Conservation (phyloP, 2,329 filamentous ascomycete species). For the Raffaelea ambrosiae region DNA sequence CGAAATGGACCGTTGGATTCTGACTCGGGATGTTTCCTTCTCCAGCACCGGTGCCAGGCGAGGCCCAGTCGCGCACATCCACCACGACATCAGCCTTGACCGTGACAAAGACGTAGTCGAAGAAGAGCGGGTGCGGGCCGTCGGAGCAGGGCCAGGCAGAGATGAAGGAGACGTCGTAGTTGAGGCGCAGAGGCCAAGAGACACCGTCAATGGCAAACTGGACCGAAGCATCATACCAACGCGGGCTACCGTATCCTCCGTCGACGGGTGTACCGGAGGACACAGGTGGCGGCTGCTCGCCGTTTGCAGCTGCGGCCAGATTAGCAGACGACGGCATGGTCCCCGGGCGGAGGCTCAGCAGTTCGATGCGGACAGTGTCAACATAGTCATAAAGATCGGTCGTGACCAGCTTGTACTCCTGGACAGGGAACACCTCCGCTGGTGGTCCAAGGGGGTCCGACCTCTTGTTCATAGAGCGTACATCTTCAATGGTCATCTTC, state of each 20-base stretch:
- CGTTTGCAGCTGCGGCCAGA: not conserved
- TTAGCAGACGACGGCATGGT: constrained; percentile 1
- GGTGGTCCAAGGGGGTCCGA: constrained; percentile 61
- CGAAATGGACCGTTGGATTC: constrained; percentile 11
- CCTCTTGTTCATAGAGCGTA: constrained; percentile 56
- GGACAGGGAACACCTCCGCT: constrained; percentile 53
- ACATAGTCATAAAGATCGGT: constrained; percentile 49
- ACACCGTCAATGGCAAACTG: constrained; percentile 55
- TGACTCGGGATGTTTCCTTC: constrained; percentile 11
- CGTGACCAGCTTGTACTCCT: constrained; percentile 56
- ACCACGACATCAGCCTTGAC: constrained; percentile 58
- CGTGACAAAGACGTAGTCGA: constrained; percentile 55
- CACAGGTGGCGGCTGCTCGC: not conserved
- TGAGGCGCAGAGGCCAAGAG: constrained; percentile 55
- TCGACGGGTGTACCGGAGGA: constrained; percentile 1
- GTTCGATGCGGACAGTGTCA: constrained; percentile 62
- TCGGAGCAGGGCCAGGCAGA: constrained; percentile 55
- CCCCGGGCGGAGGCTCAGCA: constrained; percentile 45
- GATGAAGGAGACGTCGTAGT: constrained; percentile 58
- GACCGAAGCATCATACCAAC: constrained; percentile 49
- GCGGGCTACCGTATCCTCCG: constrained; percentile 21
- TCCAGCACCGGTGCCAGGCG: constrained; percentile 24
- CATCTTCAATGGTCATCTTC: constrained; percentile 46
- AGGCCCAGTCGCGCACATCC: constrained; percentile 57
- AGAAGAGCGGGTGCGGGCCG: constrained; percentile 62